Evolutionary conservation across 2,329 filamentous ascomycete genomes (phyloP), one percentile per base, ranked within the genome.

Genomic region (Eutypella sp.): DNA sequence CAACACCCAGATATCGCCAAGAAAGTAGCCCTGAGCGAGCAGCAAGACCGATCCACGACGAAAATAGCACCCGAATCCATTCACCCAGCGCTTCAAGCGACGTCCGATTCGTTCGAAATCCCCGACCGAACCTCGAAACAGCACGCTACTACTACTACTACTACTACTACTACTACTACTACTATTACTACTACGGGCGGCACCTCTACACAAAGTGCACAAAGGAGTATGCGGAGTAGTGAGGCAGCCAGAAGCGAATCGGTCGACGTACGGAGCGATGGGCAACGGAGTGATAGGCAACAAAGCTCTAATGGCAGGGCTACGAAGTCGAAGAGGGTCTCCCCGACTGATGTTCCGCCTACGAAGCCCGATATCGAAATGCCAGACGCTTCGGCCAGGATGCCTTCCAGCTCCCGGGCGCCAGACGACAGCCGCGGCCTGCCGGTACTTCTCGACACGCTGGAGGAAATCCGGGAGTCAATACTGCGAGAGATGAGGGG

Each of bases 1-100:
- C 57, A 67, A 49, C 64, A 70, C 48, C 60, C 62, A 56, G 44
- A 52, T 29, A 31, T 53, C 18, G 46, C 34, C 16, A 45, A 50
- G 43, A 57, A 34, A 33, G 47, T 56, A 19, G 53, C 46, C 13
- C 31, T 46, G 20, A 57, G 56, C 19, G 46, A 47, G n/a, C n/a
- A n/a, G n/a, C n/a, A n/a, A n/a, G n/a, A 16, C 38, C 49, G 4
- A 47, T 37, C 9, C 23, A 44, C 34, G 31, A 46, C 5, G 47
- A 56, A 42, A 16, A 34, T 23, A 19, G 7, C 7, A 20, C 48
- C 4, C 19, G n/a, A 39, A 27, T 36, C 49, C 13, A 47, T 27
- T 36, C 16, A 34, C 48, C 53, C 11, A 55, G 57, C 44, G 3
- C 41, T 44, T 13, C 45, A 49, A 40, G 56, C 56, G 18, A 50